Evolutionary conservation across 2,329 filamentous ascomycete species (phyloP).

Genomic region (Ceratocystiopsis sp.): DNA sequence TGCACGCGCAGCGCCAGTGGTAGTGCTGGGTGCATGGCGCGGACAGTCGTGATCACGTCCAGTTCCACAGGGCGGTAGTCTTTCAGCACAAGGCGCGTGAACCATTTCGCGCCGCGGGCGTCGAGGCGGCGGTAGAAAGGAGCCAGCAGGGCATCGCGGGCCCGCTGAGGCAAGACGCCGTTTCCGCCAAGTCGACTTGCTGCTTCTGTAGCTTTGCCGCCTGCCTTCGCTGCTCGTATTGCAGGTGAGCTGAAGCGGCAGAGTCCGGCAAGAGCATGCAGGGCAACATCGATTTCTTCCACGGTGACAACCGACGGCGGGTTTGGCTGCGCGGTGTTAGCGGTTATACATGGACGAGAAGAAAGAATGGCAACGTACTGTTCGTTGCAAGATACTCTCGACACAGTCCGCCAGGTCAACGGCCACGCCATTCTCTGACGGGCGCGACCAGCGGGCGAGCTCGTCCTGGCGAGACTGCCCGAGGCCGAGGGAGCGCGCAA

Average conservation of each 20-base stretch:
- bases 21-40: constrained; percentile 49
- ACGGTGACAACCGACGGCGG: constrained; percentile 35
- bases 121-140: constrained; percentile 41
- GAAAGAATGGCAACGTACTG: constrained; percentile 25
- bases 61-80: constrained; percentile 51
- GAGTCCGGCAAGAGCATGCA: constrained; percentile 50
- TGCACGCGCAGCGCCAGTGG: constrained; percentile 54
- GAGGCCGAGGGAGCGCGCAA: constrained; percentile 50
- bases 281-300: constrained; percentile 51
- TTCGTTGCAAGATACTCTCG: constrained; percentile 42
- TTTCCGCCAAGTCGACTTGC: background rate
- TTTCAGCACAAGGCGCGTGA: constrained; percentile 66
- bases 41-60: constrained; percentile 36
- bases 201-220: background rate
- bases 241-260: constrained; percentile 54
- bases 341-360: background rate
- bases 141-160: constrained; percentile 25
- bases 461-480: constrained; percentile 42
- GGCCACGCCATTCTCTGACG: constrained; percentile 46
- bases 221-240: constrained; percentile 23
- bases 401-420: constrained; percentile 58
- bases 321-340: constrained; percentile 27
- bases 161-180: background rate
- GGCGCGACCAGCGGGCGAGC: constrained; percentile 43
- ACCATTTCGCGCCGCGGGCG: constrained; percentile 68